A percentile compares a stretch with the other conserved stretches of the same genome.
phyloP scores from a whole-genome alignment of 495 filamentous ascomycete genomes.

The Penicillium manginii region DNA sequence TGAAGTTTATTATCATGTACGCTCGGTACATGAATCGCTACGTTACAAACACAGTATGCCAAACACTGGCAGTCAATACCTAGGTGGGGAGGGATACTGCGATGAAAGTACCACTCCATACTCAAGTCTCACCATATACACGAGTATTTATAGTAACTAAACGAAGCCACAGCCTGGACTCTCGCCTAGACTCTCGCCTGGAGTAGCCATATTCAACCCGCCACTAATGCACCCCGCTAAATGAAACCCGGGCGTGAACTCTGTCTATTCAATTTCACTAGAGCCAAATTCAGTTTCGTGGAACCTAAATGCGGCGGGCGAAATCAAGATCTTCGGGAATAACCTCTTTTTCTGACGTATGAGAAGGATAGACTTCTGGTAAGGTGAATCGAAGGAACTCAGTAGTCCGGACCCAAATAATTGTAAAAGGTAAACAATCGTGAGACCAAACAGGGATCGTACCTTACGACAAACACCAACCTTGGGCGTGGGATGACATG shows the following conservation, averaged over 20 bases:
- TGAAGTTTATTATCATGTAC: too few relatives aligned
- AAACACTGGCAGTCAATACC: too few relatives aligned
- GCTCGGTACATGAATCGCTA: too few relatives aligned
- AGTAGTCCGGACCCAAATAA: not conserved
- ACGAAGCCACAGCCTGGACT: not conserved
- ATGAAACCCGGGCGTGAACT: not conserved
- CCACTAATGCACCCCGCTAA: slow-evolving; percentile 1
- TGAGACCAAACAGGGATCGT: not conserved
- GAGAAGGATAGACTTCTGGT: not conserved
- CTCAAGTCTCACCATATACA: too few relatives aligned
- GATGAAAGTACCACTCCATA: too few relatives aligned
- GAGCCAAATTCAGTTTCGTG: not conserved
- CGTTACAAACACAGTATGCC: too few relatives aligned
- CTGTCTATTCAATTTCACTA: not conserved
- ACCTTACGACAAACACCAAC: not conserved
- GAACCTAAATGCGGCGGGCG: too few relatives aligned
- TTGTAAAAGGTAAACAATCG: not conserved
- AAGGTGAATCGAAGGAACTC: not conserved
- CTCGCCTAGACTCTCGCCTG: not conserved
- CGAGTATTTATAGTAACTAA: too few relatives aligned
- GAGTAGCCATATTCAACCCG: not conserved
- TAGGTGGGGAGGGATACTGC: too few relatives aligned
- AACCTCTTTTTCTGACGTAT: not conserved
- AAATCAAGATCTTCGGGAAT: not conserved
- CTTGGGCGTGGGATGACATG: slow-evolving; percentile 1